A percentile compares a stretch with the other conserved stretches of the same genome.
Conservation (phyloP, 306 rosid genomes). For the Luffa acutangula region DNA sequence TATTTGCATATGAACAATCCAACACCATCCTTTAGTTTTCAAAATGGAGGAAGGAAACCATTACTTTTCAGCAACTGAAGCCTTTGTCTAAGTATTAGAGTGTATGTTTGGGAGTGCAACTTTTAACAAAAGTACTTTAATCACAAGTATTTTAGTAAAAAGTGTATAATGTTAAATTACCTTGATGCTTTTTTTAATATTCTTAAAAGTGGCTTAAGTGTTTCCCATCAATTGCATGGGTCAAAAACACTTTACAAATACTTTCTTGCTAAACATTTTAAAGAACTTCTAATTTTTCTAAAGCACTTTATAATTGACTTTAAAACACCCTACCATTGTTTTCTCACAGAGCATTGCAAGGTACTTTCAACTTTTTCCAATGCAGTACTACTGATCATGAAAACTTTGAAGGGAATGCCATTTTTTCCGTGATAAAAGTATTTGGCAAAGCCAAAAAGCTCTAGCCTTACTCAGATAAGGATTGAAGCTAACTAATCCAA, state of each 20-base stretch:
- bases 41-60: not conserved
- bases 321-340: not conserved
- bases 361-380: not conserved
- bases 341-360: not conserved
- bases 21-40: not conserved
- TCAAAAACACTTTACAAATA: not conserved
- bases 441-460: not conserved
- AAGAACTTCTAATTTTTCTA: not conserved
- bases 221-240: not conserved
- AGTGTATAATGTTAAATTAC: not conserved
- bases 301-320: not conserved
- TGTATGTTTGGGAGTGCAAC: not conserved
- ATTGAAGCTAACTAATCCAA: not conserved
- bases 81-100: not conserved
- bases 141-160: not conserved
- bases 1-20: not conserved
- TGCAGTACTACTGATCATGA: not conserved
- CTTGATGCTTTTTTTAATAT: not conserved
- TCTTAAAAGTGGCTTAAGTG: not conserved
- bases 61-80: not conserved
- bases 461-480: not conserved
- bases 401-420: not conserved
- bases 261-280: not conserved
- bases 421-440: not conserved
- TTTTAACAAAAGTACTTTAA: not conserved